Percentiles rank a stretch among this genome's conserved stretches.
Conservation (phyloP, 2,329 filamentous ascomycete species). For the Colletotrichum australisinense region DNA sequence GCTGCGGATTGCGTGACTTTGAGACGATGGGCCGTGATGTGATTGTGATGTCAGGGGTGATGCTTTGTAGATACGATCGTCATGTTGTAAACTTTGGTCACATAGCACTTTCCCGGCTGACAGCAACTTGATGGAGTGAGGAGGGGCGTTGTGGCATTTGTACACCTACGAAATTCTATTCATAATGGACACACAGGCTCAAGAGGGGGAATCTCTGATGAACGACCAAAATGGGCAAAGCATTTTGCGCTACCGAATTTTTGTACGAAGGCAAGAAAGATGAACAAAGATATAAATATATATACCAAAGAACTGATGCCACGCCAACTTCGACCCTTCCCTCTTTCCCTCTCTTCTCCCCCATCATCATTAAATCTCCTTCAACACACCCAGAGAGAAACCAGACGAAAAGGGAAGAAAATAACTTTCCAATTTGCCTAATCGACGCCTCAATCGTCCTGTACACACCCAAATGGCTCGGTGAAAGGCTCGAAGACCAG, state of each 20-base stretch:
- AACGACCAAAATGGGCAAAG: background rate
- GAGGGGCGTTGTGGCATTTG: background rate
- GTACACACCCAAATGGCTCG: constrained; percentile 9
- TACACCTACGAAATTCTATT: background rate
- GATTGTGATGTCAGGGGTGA: constrained; percentile 13
- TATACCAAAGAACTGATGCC: constrained; percentile 21
- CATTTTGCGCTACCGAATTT: background rate
- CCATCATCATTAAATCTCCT: background rate
- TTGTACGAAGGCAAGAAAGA: background rate
- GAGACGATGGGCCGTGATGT: constrained; percentile 33
- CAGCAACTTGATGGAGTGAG: background rate
- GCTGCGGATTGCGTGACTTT: constrained; percentile 57
- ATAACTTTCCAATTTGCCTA: background rate
- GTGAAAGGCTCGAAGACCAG: constrained; percentile 21
- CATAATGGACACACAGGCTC: background rate
- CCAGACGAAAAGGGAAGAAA: background rate
- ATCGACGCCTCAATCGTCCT: background rate
- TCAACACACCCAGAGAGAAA: background rate
- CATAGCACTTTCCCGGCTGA: too few species aligned
- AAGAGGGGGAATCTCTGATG: background rate
- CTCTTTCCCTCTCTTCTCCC: background rate
- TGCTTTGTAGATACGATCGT: background rate
- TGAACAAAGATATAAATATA: background rate
- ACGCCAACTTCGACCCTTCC: background rate
- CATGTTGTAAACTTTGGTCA: too few species aligned